phyloP scores from a whole-genome alignment of 345 rosid species.

The Dovyalis caffra region DNA sequence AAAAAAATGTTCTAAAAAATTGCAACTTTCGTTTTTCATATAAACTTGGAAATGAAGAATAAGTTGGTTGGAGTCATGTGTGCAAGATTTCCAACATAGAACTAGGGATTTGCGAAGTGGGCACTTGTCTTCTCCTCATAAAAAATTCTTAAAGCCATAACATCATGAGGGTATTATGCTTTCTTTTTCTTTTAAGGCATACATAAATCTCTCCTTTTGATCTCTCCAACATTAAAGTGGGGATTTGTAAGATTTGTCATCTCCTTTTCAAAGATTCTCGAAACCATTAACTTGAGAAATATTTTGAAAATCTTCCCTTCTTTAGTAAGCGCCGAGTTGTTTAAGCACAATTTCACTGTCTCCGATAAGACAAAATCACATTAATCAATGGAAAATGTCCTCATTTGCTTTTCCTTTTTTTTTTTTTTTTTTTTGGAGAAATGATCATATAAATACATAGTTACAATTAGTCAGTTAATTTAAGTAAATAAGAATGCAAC shows the following conservation, averaged over 20 bases:
- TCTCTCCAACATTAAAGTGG: neutral
- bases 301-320: neutral
- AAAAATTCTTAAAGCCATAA: neutral
- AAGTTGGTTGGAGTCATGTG: neutral
- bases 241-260: conserved; percentile 4
- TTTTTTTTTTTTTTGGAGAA: neutral
- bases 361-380: neutral
- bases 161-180: neutral
- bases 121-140: neutral
- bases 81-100: neutral
- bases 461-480: too few species aligned
- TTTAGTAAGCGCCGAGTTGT: neutral
- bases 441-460: neutral
- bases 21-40: too few species aligned
- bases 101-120: neutral
- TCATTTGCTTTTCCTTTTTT: neutral
- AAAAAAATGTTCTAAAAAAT: too few species aligned
- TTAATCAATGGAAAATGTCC: neutral
- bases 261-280: conserved; percentile 4
- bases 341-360: neutral
- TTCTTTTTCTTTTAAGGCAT: neutral
- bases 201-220: neutral
- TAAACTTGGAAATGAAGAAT: too few species aligned
- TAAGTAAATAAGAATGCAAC: too few species aligned
- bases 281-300: neutral